Conservation (phyloP, 345 rosid genomes). For the Salix dunnii region DNA sequence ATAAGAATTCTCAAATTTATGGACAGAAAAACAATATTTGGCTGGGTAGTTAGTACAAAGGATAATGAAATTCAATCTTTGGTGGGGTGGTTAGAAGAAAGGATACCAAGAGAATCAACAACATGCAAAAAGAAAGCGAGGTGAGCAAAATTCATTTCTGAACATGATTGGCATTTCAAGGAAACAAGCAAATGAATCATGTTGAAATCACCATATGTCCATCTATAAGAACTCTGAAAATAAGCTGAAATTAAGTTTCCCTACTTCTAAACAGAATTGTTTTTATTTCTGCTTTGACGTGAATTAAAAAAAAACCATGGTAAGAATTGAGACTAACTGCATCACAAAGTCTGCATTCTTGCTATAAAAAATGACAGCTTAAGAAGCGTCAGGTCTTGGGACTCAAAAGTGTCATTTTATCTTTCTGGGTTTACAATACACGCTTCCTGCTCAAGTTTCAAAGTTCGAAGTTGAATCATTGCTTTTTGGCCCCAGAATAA, state of each 20-base stretch:
- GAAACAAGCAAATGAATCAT: neutral
- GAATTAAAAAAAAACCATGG: neutral
- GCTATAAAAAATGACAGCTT: neutral
- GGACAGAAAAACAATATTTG: neutral
- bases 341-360: neutral
- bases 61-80: neutral
- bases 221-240: too few species aligned
- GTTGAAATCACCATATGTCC: neutral
- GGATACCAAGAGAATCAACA: neutral
- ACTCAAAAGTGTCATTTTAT: neutral
- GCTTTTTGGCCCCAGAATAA: neutral
- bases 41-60: neutral
- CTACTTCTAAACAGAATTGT: neutral
- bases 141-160: neutral
- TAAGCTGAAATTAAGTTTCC: too few species aligned
- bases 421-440: neutral
- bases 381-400: neutral
- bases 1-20: neutral
- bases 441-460: neutral
- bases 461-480: neutral
- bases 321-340: neutral
- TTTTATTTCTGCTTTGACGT: neutral
- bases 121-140: neutral
- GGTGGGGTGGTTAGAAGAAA: neutral
- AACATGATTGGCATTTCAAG: neutral